A percentile compares a stretch with the other conserved stretches of the same genome.
Evolutionary conservation across 192 early-diverging fungal species (phyloP).

Genomic region (Phycomyces nitens): DNA sequence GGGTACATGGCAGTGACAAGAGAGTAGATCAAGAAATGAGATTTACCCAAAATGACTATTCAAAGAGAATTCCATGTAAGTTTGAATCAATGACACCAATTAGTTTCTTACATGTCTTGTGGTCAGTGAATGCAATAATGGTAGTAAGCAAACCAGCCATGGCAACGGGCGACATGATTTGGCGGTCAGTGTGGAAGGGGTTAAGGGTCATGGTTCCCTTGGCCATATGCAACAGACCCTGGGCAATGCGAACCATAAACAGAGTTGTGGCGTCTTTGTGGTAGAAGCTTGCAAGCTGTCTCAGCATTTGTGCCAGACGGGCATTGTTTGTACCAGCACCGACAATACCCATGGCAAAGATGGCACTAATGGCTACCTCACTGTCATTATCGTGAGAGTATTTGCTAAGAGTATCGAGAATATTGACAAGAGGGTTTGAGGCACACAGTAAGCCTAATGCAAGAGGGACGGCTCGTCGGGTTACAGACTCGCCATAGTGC

Average conservation of each 20-base stretch:
- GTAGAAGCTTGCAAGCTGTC: constrained; percentile 95
- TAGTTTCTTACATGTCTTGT: constrained; percentile 68
- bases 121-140: constrained; percentile 87
- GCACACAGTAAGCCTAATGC: constrained; percentile 93
- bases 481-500: constrained; percentile 97
- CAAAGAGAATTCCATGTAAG: constrained; percentile 1
- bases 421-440: constrained; percentile 89
- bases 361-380: constrained; percentile 91
- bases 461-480: constrained; percentile 90
- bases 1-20: constrained; percentile 95
- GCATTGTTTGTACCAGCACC: constrained; percentile 99
- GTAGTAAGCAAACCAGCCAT: constrained; percentile 84
- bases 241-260: constrained; percentile 82
- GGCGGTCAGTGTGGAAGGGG: constrained; percentile 90
- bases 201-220: constrained; percentile 98
- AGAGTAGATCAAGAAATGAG: constrained; percentile 93
- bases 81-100: not conserved
- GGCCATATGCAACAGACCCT: constrained; percentile 93
- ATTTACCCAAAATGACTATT: constrained; percentile 79
- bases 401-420: constrained; percentile 95
- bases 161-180: constrained; percentile 86
- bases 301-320: constrained; percentile 93
- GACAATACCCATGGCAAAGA: constrained; percentile 98
- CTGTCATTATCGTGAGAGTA: constrained; percentile 98
- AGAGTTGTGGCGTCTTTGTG: constrained; percentile 88